phyloP scores from a whole-genome alignment of 306 rosid species.

The Arachis hypogaea region DNA sequence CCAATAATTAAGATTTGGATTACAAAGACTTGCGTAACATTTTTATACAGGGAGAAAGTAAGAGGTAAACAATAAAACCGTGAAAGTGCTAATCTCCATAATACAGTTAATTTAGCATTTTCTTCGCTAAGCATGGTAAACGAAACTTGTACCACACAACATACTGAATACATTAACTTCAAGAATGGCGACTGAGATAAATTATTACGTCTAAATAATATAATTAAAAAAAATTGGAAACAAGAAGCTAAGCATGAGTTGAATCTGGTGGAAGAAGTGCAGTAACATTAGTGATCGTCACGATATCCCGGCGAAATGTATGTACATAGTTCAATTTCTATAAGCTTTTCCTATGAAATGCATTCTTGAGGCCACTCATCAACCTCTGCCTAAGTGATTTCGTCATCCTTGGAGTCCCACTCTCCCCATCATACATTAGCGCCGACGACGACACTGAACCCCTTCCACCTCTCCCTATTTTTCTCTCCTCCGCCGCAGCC shows the following conservation, averaged over 20 bases:
- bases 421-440: conserved; percentile 34
- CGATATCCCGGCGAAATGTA: too few relatives aligned
- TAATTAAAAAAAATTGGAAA: too few relatives aligned
- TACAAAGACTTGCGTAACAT: too few relatives aligned
- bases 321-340: too few relatives aligned
- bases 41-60: too few relatives aligned
- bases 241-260: too few relatives aligned
- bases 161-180: too few relatives aligned
- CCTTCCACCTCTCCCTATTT: conserved; percentile 55
- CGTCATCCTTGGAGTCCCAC: conserved; percentile 26
- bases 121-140: background rate
- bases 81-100: background rate
- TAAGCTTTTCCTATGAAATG: conserved; percentile 41
- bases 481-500: conserved; percentile 19
- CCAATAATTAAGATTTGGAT: background rate
- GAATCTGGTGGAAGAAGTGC: too few relatives aligned
- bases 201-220: too few relatives aligned
- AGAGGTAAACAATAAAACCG: too few relatives aligned
- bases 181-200: too few relatives aligned
- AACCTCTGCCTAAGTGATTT: conserved; percentile 56
- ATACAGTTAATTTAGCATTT: background rate
- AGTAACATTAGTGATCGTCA: too few relatives aligned
- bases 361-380: conserved; percentile 57
- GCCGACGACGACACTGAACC: conserved; percentile 60
- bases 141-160: background rate